Conservation (phyloP, 129 eudicot species). For the Deinandra increscens region DNA sequence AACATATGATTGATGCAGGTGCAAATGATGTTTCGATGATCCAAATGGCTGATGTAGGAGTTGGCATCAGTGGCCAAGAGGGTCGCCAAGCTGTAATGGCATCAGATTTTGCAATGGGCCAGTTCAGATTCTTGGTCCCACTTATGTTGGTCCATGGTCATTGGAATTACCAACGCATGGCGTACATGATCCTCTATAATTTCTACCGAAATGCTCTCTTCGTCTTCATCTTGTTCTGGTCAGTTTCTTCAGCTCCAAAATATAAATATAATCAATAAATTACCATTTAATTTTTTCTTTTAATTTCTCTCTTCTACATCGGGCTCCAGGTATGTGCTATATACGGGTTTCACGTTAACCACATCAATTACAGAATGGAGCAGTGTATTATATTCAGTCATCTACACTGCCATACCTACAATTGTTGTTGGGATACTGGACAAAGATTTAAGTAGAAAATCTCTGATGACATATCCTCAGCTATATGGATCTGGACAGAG, state of each 20-base stretch:
- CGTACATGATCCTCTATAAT: constrained; percentile 89
- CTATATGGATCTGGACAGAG: constrained; percentile 92
- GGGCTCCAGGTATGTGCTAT: constrained; percentile 70
- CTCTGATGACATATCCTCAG: constrained; percentile 67
- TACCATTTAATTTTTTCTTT: not conserved
- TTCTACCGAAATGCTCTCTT: constrained; percentile 90
- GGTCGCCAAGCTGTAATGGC: constrained; percentile 99
- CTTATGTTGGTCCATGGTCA: constrained; percentile 95
- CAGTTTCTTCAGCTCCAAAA: constrained; percentile 22
- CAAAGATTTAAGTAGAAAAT: constrained; percentile 76
- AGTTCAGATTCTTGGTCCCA: constrained; percentile 85
- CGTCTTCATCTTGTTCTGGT: constrained; percentile 90
- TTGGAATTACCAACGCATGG: constrained; percentile 98
- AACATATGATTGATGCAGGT: constrained; percentile 44
- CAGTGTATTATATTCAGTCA: constrained; percentile 81
- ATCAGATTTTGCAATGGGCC: constrained; percentile 99
- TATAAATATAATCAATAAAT: not conserved
- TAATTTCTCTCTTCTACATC: not conserved
- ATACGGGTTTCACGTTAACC: constrained; percentile 70
- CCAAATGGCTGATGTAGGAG: constrained; percentile 99
- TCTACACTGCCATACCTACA: constrained; percentile 88
- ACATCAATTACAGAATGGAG: constrained; percentile 96
- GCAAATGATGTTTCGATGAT: constrained; percentile 99
- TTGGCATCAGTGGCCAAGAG: constrained; percentile 98
- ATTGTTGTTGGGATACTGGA: constrained; percentile 81